phyloP scores from a whole-genome alignment of 192 early-diverging fungal genomes.

The Gamsiella multidivaricata region DNA sequence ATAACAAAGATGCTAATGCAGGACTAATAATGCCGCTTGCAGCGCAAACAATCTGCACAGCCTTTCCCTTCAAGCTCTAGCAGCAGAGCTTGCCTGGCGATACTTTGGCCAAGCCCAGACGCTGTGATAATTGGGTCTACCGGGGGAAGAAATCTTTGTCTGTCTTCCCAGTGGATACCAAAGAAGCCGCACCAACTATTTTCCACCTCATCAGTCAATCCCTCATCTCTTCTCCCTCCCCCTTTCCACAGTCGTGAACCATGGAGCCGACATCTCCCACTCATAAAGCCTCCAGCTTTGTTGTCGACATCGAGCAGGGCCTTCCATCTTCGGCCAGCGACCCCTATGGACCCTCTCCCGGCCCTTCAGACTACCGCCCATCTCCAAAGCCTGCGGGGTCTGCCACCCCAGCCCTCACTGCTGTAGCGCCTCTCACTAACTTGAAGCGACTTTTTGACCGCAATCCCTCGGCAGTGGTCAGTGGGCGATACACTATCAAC shows the following conservation, averaged over 20 bases:
- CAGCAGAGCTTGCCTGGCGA: no score
- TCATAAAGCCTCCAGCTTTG: background rate
- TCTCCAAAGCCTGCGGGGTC: constrained; percentile 2
- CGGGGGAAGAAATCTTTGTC: background rate
- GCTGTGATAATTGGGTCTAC: background rate
- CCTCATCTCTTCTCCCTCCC: background rate
- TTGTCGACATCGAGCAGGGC: constrained; percentile 38
- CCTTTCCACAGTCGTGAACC: background rate
- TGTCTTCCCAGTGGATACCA: constrained; percentile 4
- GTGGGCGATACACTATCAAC: constrained; percentile 47
- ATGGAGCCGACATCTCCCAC: constrained; percentile 24
- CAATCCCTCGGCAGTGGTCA: constrained; percentile 42
- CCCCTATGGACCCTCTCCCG: background rate
- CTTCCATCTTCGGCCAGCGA: background rate
- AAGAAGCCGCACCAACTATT: background rate
- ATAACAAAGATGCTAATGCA: no score
- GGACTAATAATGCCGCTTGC: no score
- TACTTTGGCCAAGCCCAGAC: no score
- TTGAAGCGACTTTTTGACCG: constrained; percentile 34
- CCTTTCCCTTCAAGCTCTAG: no score
- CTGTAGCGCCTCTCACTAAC: constrained; percentile 23
- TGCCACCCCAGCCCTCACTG: background rate
- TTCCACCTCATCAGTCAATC: background rate
- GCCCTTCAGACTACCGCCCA: background rate
- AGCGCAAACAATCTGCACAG: no score